Percentiles rank a stretch among this genome's conserved stretches.
Evolutionary conservation across 164 flowering plant genomes (phyloP).

Genomic region (Berberis thunbergii): DNA sequence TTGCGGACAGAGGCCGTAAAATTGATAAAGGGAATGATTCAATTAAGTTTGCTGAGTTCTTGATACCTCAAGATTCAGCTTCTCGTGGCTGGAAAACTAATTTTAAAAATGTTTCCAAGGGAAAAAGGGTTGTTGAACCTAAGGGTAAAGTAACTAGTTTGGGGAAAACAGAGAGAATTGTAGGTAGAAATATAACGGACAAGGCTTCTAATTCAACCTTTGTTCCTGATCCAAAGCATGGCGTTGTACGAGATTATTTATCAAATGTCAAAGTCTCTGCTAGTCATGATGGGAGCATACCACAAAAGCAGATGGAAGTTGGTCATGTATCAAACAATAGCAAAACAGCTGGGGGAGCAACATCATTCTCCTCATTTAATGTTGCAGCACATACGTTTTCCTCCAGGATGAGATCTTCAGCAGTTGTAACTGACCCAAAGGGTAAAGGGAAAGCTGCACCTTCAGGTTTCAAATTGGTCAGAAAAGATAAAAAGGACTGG

Average conservation of each 20-base stretch:
- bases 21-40: slow-evolving; percentile 37
- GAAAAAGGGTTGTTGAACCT: slow-evolving; percentile 38
- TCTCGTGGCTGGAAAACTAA: slow-evolving; percentile 45
- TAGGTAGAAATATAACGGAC: slow-evolving; percentile 28
- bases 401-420: slow-evolving; percentile 34
- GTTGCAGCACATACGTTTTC: slow-evolving; percentile 23
- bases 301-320: slow-evolving; percentile 25
- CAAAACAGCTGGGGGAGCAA: slow-evolving; percentile 29
- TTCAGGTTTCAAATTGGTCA: slow-evolving; percentile 37
- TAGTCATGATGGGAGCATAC: slow-evolving; percentile 25
- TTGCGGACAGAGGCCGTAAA: slow-evolving; percentile 36
- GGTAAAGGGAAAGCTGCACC: slow-evolving; percentile 44
- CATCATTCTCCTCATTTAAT: slow-evolving; percentile 29
- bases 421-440: slow-evolving; percentile 23
- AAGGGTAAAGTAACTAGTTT: slow-evolving; percentile 43
- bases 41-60: slow-evolving; percentile 36
- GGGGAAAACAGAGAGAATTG: slow-evolving; percentile 32
- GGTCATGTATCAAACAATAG: slow-evolving; percentile 30
- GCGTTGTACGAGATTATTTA: slow-evolving; percentile 14
- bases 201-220: slow-evolving; percentile 26
- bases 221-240: slow-evolving; percentile 19
- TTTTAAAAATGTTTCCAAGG: slow-evolving; percentile 47
- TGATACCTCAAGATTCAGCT: slow-evolving; percentile 62
- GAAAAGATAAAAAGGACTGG: slow-evolving; percentile 39
- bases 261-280: slow-evolving; percentile 25